Evolutionary conservation across 805 yeast genomes (phyloP).

Genomic region (Jamesozyma rosinii): DNA sequence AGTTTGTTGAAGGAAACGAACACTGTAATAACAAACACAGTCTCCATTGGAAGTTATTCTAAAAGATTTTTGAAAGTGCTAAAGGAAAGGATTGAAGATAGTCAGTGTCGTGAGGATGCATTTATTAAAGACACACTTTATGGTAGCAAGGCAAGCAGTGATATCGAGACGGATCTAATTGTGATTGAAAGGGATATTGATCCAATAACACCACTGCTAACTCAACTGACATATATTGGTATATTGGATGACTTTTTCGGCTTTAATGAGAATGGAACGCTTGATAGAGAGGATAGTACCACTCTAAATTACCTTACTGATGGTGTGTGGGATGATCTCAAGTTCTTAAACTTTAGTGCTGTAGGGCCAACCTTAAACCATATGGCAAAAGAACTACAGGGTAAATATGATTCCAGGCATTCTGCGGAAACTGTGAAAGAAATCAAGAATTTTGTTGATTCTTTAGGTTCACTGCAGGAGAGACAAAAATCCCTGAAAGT

Average conservation of each 20-base stretch:
- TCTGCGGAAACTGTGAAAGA: slow-evolving; percentile 50
- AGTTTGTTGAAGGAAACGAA: slow-evolving; percentile 16
- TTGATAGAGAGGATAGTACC: slow-evolving; percentile 19
- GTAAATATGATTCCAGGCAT: slow-evolving; percentile 53
- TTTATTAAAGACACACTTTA: slow-evolving; percentile 25
- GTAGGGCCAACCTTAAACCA: slow-evolving; percentile 66
- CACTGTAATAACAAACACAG: slow-evolving; percentile 19
- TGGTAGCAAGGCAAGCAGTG: slow-evolving; percentile 32
- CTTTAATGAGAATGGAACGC: slow-evolving; percentile 35
- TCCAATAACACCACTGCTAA: slow-evolving; percentile 56
- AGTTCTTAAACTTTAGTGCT: slow-evolving; percentile 64
- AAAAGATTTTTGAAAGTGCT: slow-evolving; percentile 13
- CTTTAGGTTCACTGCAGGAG: slow-evolving; percentile 54
- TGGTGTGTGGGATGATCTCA: slow-evolving; percentile 36
- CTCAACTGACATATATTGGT: slow-evolving; percentile 77
- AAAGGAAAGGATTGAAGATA: slow-evolving; percentile 12
- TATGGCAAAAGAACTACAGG: slow-evolving; percentile 62
- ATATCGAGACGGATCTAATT: slow-evolving; percentile 57
- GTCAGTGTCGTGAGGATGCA: slow-evolving; percentile 7
- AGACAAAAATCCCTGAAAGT: slow-evolving; percentile 59
- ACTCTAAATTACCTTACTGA: slow-evolving; percentile 17
- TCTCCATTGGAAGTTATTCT: slow-evolving; percentile 22
- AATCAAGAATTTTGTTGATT: slow-evolving; percentile 63
- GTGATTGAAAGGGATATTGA: slow-evolving; percentile 76
- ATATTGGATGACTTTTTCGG: slow-evolving; percentile 64